Base-by-base conservation (phyloP, 805 yeast genomes). In the Candida maltosa region DNA sequence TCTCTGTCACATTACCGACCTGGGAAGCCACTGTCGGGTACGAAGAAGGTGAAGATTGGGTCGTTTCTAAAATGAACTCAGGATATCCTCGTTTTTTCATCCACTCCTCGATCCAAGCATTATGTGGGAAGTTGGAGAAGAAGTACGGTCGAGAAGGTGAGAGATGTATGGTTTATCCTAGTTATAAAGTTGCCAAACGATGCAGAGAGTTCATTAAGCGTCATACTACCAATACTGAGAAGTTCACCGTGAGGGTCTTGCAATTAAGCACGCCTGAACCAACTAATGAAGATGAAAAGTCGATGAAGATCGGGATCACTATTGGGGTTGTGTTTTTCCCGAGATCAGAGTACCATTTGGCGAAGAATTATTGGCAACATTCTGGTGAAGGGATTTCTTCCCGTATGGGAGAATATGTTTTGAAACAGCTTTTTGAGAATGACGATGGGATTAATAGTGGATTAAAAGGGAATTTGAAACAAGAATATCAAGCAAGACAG, bases 301-400 rank as follows among this genome's bases (percentile, higher is more conserved):
- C 78, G 2, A 71, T 70, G 41, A 70, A 78, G 39, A 65, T 78
- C 18, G 89, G 81, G 47, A 76, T 88, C 10, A 75, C 75, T 26
- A 75, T 91, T 36, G 83, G 89, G 0, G 83, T 78, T 15, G 87
- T 88, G n/a, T 80, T 93, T 42, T 85, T 83, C 50, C 86, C 86
- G 2, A 57, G 66, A 2, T 64, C 68, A 3, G 78, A 72, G 39
- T 78, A 69, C 42, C 57, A 76, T 1, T 56, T 84, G 4, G 89
- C 93, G 26, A 88, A 87, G 54, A 78, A 78, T 48, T 93, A 87
- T 62, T 93, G 98, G 98, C 97, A 91, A 57, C 96, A 89, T 52
- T 69, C 95, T 0, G 99, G 99, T 18, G 97, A 91, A 58, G 96
- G 96, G n/a, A 76, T 93, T 18, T 86, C 96, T 11, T 86, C 96